phyloP scores from a whole-genome alignment of 148 eudicot genomes.

The Selenicereus undatus region DNA sequence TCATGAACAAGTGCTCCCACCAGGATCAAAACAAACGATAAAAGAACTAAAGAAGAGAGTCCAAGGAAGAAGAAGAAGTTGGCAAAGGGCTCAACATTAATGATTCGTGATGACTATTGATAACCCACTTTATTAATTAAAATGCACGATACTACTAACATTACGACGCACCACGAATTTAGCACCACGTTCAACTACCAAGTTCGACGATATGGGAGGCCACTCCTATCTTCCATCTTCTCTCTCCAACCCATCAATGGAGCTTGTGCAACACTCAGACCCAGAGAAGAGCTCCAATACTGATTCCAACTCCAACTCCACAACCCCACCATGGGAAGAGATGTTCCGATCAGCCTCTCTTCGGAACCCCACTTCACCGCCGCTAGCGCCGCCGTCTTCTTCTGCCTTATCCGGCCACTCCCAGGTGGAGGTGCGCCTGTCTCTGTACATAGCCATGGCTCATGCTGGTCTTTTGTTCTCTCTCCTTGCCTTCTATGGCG shows the following conservation, averaged over 20 bases:
- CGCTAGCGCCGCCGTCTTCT: slow-evolving; percentile 14
- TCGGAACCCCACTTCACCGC: slow-evolving; percentile 31
- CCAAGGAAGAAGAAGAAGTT: too few species aligned
- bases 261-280: slow-evolving; percentile 56
- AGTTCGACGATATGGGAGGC: neutral
- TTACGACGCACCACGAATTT: neutral
- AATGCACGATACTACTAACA: neutral
- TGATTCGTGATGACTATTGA: neutral
- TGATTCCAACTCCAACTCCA: slow-evolving; percentile 14
- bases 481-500: slow-evolving; percentile 54
- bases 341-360: slow-evolving; percentile 78
- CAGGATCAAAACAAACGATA: too few species aligned
- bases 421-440: slow-evolving; percentile 71
- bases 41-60: too few species aligned
- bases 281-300: slow-evolving; percentile 30
- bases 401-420: slow-evolving; percentile 50
- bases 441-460: slow-evolving; percentile 88
- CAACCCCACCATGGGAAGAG: slow-evolving; percentile 56
- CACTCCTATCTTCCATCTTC: neutral
- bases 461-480: slow-evolving; percentile 75
- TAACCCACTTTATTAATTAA: neutral
- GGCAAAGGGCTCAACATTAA: too few species aligned
- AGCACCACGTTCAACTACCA: neutral
- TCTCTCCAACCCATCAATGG: slow-evolving; percentile 36
- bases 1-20: too few species aligned